Percentiles rank a stretch among this genome's conserved stretches.
These are phyloP conservation scores for Onygenales sp. DNA, from an alignment of 2,329 filamentous ascomycete species.

Conservation along the genomic window DNA sequence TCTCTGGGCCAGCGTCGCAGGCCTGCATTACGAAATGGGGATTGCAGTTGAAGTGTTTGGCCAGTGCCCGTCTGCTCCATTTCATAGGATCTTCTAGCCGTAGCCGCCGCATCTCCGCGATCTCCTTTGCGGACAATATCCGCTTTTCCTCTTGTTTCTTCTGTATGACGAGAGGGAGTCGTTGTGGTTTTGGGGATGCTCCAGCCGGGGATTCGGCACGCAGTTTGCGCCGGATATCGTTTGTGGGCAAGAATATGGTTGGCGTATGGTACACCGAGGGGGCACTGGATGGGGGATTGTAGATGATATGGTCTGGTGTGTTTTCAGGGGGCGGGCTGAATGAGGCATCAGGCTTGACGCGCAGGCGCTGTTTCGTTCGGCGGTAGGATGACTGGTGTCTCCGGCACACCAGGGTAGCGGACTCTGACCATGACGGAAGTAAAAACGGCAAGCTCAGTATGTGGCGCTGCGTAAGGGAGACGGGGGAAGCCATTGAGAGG, in stretches of 20 bases:
- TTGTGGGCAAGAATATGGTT: slow-evolving; percentile 51
- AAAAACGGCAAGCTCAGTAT: slow-evolving; percentile 29
- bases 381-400: slow-evolving; percentile 42
- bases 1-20: slow-evolving; percentile 42
- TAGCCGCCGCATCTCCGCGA: slow-evolving; percentile 50
- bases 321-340: slow-evolving; percentile 32
- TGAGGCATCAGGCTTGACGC: slow-evolving; percentile 44
- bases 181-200: slow-evolving; percentile 6
- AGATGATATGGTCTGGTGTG: slow-evolving; percentile 47
- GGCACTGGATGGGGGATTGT: slow-evolving; percentile 56
- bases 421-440: slow-evolving; percentile 27
- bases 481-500: background rate
- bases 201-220: slow-evolving; percentile 26
- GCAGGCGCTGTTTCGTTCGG: slow-evolving; percentile 41
- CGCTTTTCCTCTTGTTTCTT: slow-evolving; percentile 49
- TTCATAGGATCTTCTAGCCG: slow-evolving; percentile 45
- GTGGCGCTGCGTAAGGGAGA: slow-evolving; percentile 19
- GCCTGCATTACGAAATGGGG: slow-evolving; percentile 54
- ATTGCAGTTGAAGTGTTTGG: slow-evolving; percentile 54
- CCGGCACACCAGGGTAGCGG: slow-evolving; percentile 21
- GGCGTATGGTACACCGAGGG: slow-evolving; percentile 57
- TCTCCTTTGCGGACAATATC: slow-evolving; percentile 47
- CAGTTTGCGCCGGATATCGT: slow-evolving; percentile 45
- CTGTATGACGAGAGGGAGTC: slow-evolving; percentile 40
- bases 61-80: slow-evolving; percentile 52